Evolutionary conservation across 2,329 filamentous ascomycete species (phyloP), one percentile per base, ranked within the genome.

Genomic region (Calonectria naviculata): DNA sequence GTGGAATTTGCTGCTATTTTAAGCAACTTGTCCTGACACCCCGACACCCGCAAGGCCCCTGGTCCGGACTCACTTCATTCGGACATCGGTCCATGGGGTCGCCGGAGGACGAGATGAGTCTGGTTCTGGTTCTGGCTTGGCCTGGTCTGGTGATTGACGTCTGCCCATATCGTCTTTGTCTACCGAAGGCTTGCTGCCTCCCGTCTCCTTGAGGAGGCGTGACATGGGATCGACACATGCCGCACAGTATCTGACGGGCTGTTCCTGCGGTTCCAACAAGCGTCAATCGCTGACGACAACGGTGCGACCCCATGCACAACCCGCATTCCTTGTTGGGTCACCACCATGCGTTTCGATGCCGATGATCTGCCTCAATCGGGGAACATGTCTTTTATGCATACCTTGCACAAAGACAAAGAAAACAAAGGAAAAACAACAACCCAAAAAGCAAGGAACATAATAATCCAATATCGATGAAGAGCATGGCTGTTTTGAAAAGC

Each of bases 1-100:
- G 41, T 47, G 44, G 44, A 41, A 66, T 46, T 52, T 58, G 52
- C 21, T 44, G n/a, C 64, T 67, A 67, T 67, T 67, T 67, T 67
- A 67, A 67, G 64, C 52, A 60, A 29, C 36, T 2, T 26, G 31
- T 61, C 56, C 56, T 42, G 56, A 61, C 52, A 47, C 24, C 47
- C 63, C 12, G 26, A 34, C 24, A 54, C 19, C 28, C 26, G 31
- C 21, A 31, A 41, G 21, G 49, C 44, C 31, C 34, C 44, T 36
- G 31, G 42, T 49, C 52, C 63, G 52, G 52, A 49, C 52, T 31
- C 54, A 24, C 63, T 65, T 49, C 41, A 38, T n/a, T 49, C 44
- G 36, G 63, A 34, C 52, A 36, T 36, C 15, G 31, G 31, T 34
- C 24, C 26, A 61, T 61, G 56, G 38, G 13, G 26, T 29, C 56